Evolutionary conservation across 2,329 filamentous ascomycete species (phyloP), one percentile per base, ranked within the genome.

Genomic region (Botrytis galanthina): DNA sequence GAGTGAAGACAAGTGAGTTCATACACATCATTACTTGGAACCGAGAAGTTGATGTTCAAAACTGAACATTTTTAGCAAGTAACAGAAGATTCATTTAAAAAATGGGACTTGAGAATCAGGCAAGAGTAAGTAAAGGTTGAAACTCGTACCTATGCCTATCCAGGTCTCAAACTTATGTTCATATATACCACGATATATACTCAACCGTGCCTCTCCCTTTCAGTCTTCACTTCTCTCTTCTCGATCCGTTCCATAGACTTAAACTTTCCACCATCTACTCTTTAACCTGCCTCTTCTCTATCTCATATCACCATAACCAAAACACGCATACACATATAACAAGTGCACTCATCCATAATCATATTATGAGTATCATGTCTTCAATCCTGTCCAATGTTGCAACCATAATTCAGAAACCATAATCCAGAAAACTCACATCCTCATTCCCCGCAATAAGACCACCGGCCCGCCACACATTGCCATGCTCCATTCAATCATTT

Each of bases 391-490:
- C 51, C 51, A 29, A 57, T 18, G 18, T 57, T 57, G n/a, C 14
- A 54, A 29, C 6, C n/a, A 16, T 51, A 46, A 9, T 46, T 14
- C 8, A 46, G 7, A 26, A 48, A 48, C 20, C 22, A 48, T 51
- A 32, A 8, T 18, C 14, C n/a, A 32, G n/a, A 32, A 57, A 29
- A n/a, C 6, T 57, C 14, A 16, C 14, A 18, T 29, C 14, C 16
- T 12, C 14, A 32, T 57, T 57, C 14, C 51, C 0, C 14, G 32
- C n/a, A 57, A 29, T 12, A 22, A 46, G 20, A 12, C 48, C 48
- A n/a, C 10, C 12, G 6, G n/a, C 0, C 12, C 0, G 10, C n/a
- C n/a, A 16, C 14, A 29, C 14, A 57, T 2, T 29, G n/a, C n/a
- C 51, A 29, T 29, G 16, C 7, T 32, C n/a, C n/a, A 57, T 29